These are phyloP conservation scores for Kodamaea hsintzibuensis DNA, from an alignment of 805 yeast species.

Conservation along the genomic window DNA sequence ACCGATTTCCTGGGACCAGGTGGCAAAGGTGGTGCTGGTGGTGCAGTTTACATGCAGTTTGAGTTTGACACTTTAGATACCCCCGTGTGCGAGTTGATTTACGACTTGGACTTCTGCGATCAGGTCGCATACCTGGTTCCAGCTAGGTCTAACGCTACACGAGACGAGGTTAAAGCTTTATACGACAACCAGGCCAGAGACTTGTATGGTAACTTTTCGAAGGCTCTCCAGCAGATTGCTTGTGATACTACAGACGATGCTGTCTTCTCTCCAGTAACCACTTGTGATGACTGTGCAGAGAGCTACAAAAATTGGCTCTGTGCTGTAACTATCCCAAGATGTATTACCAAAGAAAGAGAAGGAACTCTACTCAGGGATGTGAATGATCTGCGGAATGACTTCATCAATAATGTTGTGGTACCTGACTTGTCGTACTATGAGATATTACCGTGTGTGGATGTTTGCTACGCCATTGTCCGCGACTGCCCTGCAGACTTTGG, in stretches of 20 bases:
- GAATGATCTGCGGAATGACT: slow-evolving; percentile 58
- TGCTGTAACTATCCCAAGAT: slow-evolving; percentile 83
- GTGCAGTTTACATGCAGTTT: slow-evolving; percentile 58
- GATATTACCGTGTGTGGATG: slow-evolving; percentile 80
- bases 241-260: slow-evolving; percentile 72
- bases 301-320: slow-evolving; percentile 89
- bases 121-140: slow-evolving; percentile 91
- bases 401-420: slow-evolving; percentile 50
- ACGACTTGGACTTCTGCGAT: slow-evolving; percentile 72
- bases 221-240: slow-evolving; percentile 71
- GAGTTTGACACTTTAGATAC: slow-evolving; percentile 55
- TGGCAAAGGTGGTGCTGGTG: slow-evolving; percentile 47
- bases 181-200: slow-evolving; percentile 67
- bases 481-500: slow-evolving; percentile 81
- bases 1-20: slow-evolving; percentile 41
- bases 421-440: slow-evolving; percentile 70
- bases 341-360: slow-evolving; percentile 53
- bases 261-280: slow-evolving; percentile 68
- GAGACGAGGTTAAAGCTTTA: slow-evolving; percentile 23
- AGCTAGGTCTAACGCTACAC: slow-evolving; percentile 20
- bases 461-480: slow-evolving; percentile 75
- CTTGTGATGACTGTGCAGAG: slow-evolving; percentile 70
- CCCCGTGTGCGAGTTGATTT: slow-evolving; percentile 70
- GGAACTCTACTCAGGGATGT: slow-evolving; percentile 49
- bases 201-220: slow-evolving; percentile 64